phyloP scores from a whole-genome alignment of 2,329 filamentous ascomycete species.

The Fusarium duplospermum region DNA sequence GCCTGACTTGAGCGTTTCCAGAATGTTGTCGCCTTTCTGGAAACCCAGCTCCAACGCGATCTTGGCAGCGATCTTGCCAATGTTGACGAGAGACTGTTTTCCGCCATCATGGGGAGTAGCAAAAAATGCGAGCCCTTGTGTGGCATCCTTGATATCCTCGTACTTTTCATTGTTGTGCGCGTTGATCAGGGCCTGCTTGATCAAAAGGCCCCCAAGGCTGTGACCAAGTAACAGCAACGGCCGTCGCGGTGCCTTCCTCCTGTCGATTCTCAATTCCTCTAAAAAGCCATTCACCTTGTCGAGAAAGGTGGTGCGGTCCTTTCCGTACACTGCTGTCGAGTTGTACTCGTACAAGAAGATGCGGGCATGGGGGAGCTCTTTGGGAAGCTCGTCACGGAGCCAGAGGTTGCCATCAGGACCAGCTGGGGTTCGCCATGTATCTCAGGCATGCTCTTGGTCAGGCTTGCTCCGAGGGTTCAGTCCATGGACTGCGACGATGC shows the following conservation, averaged over 20 bases:
- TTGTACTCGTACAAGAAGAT: background rate
- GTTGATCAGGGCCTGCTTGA: background rate
- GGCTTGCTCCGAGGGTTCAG: background rate
- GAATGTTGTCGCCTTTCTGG: background rate
- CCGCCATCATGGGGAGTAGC: background rate
- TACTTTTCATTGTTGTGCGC: background rate
- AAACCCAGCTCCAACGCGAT: accelerated
- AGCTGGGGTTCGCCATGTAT: background rate
- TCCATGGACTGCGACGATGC: background rate
- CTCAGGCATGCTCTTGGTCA: background rate
- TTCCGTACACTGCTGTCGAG: background rate
- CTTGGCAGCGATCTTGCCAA: background rate
- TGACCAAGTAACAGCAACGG: background rate
- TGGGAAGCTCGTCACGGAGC: background rate
- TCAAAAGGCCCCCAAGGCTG: background rate
- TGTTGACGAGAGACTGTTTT: background rate
- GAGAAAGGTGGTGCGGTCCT: background rate
- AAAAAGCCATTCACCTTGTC: background rate
- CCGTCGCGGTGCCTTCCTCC: background rate
- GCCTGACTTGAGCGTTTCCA: accelerated
- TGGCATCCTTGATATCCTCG: background rate
- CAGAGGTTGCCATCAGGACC: background rate
- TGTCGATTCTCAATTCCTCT: background rate
- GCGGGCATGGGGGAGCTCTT: background rate
- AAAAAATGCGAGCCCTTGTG: background rate